Evolutionary conservation across 495 filamentous ascomycete species (phyloP).

Genomic region (Lophiostoma macrostomum): DNA sequence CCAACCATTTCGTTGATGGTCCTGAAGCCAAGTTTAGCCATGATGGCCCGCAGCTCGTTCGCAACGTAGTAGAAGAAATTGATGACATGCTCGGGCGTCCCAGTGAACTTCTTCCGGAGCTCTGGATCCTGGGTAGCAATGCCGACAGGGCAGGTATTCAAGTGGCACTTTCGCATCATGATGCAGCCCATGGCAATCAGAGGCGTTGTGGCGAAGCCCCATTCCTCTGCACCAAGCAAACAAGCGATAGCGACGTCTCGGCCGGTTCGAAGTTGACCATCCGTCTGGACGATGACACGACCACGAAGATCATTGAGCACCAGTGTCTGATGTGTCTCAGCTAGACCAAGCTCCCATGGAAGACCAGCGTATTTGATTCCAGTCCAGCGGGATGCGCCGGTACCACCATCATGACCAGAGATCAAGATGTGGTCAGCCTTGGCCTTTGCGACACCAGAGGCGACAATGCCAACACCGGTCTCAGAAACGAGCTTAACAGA

Average conservation of each 20-base stretch:
- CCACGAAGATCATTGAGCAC: slow-evolving; percentile 97
- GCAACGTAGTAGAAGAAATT: slow-evolving; percentile 99
- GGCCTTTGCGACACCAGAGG: slow-evolving; percentile 96
- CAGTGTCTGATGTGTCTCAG: slow-evolving; percentile 98
- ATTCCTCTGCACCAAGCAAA: slow-evolving; percentile 95
- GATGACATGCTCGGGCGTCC: slow-evolving; percentile 95
- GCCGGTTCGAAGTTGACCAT: slow-evolving; percentile 92
- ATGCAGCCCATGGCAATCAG: slow-evolving; percentile 98
- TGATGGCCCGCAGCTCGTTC: slow-evolving; percentile 96
- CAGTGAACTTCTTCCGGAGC: slow-evolving; percentile 90
- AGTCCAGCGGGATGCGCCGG: slow-evolving; percentile 97
- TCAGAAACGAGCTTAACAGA: slow-evolving; percentile 99
- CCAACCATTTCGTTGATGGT: slow-evolving; percentile 99
- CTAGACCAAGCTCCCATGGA: slow-evolving; percentile 96
- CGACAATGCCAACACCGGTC: slow-evolving; percentile 96
- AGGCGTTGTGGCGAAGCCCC: slow-evolving; percentile 96
- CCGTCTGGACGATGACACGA: slow-evolving; percentile 95
- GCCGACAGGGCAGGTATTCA: slow-evolving; percentile 93
- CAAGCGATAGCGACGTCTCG: slow-evolving; percentile 96
- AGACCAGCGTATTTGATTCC: slow-evolving; percentile 99
- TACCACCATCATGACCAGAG: slow-evolving; percentile 97
- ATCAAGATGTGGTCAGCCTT: slow-evolving; percentile 98
- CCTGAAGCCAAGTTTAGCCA: slow-evolving; percentile 93
- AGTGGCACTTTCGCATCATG: slow-evolving; percentile 78
- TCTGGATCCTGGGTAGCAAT: slow-evolving; percentile 97